These are phyloP conservation scores for Aspergillus funiculosus DNA, from an alignment of 495 filamentous ascomycete species.

Conservation along the genomic window DNA sequence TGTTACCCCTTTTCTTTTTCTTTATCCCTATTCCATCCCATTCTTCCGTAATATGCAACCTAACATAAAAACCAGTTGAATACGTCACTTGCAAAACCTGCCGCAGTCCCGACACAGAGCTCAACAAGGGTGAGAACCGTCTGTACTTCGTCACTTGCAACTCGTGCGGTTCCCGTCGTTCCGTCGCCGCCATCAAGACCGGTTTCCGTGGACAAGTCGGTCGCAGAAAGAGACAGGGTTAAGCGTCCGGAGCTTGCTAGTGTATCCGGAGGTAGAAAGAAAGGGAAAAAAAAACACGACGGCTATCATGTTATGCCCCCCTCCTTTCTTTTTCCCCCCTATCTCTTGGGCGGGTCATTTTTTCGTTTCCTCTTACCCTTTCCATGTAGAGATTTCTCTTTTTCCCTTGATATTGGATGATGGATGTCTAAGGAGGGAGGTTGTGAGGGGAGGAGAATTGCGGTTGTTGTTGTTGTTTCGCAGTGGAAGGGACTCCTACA, in stretches of 20 bases:
- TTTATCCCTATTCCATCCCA: neutral
- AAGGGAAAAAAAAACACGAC: no score
- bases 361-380: constrained; percentile 1
- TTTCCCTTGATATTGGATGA: constrained; percentile 17
- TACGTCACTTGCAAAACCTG: constrained; percentile 99
- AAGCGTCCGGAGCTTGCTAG: constrained; percentile 14
- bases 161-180: constrained; percentile 83
- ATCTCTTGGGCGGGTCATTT: constrained; percentile 17
- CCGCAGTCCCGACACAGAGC: constrained; percentile 86
- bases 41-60: neutral
- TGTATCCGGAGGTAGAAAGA: constrained; percentile 11
- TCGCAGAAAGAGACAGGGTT: constrained; percentile 68
- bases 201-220: constrained; percentile 98
- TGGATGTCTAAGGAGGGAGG: constrained; percentile 7
- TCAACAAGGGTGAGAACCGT: constrained; percentile 98
- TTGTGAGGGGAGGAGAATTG: neutral
- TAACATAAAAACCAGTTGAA: constrained; percentile 59
- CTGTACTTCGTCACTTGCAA: constrained; percentile 80
- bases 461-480: neutral
- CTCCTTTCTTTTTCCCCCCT: neutral
- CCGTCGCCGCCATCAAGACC: constrained; percentile 96
- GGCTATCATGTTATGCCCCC: neutral
- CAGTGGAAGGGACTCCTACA: constrained; percentile 2
- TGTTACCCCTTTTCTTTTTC: constrained; percentile 13
- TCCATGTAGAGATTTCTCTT: constrained; percentile 11